Base-by-base conservation (phyloP, 345 rosid genomes). In the Dimocarpus longan region DNA sequence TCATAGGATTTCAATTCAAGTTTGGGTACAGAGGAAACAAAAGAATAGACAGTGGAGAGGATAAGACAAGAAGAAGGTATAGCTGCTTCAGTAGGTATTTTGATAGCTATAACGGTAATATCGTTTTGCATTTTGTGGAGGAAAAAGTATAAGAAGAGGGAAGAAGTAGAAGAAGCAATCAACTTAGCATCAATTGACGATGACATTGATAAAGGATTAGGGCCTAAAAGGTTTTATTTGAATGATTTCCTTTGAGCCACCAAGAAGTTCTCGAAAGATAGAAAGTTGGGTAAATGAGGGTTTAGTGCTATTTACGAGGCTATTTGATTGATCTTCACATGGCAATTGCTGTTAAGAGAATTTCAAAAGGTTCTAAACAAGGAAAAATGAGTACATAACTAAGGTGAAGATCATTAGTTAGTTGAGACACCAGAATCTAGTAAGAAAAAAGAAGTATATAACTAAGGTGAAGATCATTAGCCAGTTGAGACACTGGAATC, bases 261-360 rank as follows among this genome's bases (percentile, higher is more conserved):
- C 2, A 78, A 65, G 69, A 83, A 79, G 57, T 86, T 89, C 75
- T 77, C 86, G 0, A 2, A 40, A 1, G 80, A 76, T 0, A 81
- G 82, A 13, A 88, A 87, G 72, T 46, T 89, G 11, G 86, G 88
- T 2, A 84, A 85, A 78, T 88, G 92, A 46, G 89, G 90, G 0
- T 89, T 87, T 28, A 87, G 89, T 50, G 82, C 81, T 0, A 87
- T 89, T 70, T n/a, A n/a, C n/a, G n/a, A n/a, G 88, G 90, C 1
- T 76, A 83, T 52, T 24, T 83, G 0, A 32, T 48, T 9, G 80
- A 84, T 66, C 18, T 73, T 28, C 87, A 74, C 24, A 80, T 66
- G 16, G 26, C 69, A 40, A 73, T 87, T 19, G 89, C 88, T 1
- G 87, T 90, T 88, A 57, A n/a, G n/a, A n/a, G n/a, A n/a, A n/a